phyloP scores from a whole-genome alignment of 495 filamentous ascomycete genomes.

The Neurospora sp. region DNA sequence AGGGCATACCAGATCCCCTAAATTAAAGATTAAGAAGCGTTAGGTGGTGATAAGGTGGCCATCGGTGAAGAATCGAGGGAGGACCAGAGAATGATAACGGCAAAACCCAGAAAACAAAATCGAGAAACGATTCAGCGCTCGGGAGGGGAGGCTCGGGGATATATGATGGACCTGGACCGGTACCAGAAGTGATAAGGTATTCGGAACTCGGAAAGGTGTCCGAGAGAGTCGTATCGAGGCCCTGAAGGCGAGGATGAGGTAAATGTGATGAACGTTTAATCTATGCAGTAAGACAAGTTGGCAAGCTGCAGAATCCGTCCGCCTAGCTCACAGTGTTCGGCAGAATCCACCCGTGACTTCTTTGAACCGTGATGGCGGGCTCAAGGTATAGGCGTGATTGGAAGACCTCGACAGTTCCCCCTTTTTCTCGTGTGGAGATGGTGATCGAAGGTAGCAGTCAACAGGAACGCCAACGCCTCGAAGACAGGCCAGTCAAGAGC shows the following conservation, averaged over 20 bases:
- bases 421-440: not conserved
- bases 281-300: not conserved
- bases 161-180: not conserved
- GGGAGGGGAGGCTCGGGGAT: slow-evolving; percentile 3
- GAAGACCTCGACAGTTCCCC: not conserved
- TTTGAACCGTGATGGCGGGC: not conserved
- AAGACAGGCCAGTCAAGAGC: not conserved
- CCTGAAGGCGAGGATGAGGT: not conserved
- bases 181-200: not conserved
- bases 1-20: slow-evolving; percentile 32
- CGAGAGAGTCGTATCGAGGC: slow-evolving; percentile 4
- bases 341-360: not conserved
- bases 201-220: slow-evolving; percentile 1
- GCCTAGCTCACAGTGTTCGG: not conserved
- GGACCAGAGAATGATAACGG: slow-evolving; percentile 9
- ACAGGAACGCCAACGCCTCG: not conserved
- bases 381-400: not conserved
- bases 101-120: not conserved
- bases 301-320: not conserved
- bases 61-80: slow-evolving; percentile 7
- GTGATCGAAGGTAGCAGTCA: not conserved
- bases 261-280: not conserved
- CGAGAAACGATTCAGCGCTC: not conserved
- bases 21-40: slow-evolving; percentile 22
- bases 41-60: slow-evolving; percentile 17